Base-by-base conservation (phyloP, 805 yeast genomes). In the Jamesozyma hellenica region DNA sequence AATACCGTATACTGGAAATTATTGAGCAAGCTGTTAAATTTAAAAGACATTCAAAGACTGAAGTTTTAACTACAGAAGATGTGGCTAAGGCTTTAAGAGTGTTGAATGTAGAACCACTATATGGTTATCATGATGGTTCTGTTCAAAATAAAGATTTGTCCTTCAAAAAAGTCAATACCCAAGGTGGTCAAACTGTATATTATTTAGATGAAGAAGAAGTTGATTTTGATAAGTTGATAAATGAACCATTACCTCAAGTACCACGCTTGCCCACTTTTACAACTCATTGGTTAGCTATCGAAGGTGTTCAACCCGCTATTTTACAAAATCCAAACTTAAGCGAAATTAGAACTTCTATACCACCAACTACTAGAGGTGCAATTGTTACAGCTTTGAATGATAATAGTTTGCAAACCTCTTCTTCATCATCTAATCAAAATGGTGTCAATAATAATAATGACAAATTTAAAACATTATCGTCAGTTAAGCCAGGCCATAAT, bases 221-320 rank as follows among this genome's bases (percentile, higher is more conserved):
- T 27, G 97, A 92, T 58, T 84, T 92, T 55, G 98, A 94, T 57
- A 84, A 84, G 53, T 68, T 94, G 41, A 83, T 92, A 49, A 90
- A 92, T 57, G 90, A 82, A 57, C 96, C 96, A 26, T 67, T 92
- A 43, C 99, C 99, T 5, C 85, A 82, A 52, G 95, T 94, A 3
- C 98, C 99, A 4, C 72, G 97, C 42, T 79, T 81, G 44, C 80
- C 94, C 2, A 80, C 95, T 0, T 88, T 84, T 60, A 87, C 97
- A 0, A 94, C 96, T 5, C 94, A 83, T 58, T 90, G 98, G 97
- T 69, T 94, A 26, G 97, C 98, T 0, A 84, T 92, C 39, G 99
- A 92, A 62, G 99, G 99, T 42, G 95, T 92, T 8, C 99, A 92
- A 57, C 98, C 99, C 1, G 80, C 92, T 26, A 90, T 92, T 40